A percentile compares a stretch with the other conserved stretches of the same genome.
These are phyloP conservation scores for Spathaspora arborariae DNA, from an alignment of 805 yeast species.

Conservation along the genomic window DNA sequence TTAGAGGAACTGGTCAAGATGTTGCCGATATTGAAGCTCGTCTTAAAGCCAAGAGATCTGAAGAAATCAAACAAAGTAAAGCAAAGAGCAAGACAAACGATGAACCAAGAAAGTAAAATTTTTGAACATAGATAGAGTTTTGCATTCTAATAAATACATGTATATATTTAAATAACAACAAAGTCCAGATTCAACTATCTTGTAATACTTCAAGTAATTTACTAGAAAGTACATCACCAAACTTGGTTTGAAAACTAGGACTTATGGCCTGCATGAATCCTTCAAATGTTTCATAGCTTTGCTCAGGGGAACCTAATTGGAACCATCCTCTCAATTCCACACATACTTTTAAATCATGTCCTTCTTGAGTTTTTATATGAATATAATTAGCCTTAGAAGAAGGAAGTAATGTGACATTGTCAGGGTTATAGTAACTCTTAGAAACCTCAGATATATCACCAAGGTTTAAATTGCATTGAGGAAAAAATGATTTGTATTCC, in stretches of 20 bases:
- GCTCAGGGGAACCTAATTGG: conserved; percentile 3
- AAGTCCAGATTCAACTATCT: background rate
- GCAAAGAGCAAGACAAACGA: background rate
- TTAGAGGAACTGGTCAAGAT: conserved; percentile 72
- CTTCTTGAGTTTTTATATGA: conserved; percentile 16
- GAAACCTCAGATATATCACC: background rate
- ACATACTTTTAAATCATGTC: conserved; percentile 11
- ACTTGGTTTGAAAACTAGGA: conserved; percentile 17
- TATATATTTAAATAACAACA: background rate
- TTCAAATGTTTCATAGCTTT: conserved; percentile 28
- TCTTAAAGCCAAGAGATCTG: conserved; percentile 17
- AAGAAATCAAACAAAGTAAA: conserved; percentile 2
- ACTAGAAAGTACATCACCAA: conserved; percentile 15
- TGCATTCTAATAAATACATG: background rate
- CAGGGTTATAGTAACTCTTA: background rate
- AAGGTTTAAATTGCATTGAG: conserved; percentile 11
- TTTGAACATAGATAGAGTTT: background rate
- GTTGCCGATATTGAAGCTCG: conserved; percentile 62
- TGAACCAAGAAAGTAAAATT: too few species aligned
- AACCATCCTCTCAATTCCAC: conserved; percentile 31
- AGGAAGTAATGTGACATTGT: conserved; percentile 1
- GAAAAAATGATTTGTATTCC: conserved; percentile 22
- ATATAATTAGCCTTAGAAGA: conserved; percentile 7
- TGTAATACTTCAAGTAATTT: conserved; percentile 13
- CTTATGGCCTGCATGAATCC: conserved; percentile 24